phyloP scores from a whole-genome alignment of 257 asterid genomes.

The Euphrasia confusa region DNA sequence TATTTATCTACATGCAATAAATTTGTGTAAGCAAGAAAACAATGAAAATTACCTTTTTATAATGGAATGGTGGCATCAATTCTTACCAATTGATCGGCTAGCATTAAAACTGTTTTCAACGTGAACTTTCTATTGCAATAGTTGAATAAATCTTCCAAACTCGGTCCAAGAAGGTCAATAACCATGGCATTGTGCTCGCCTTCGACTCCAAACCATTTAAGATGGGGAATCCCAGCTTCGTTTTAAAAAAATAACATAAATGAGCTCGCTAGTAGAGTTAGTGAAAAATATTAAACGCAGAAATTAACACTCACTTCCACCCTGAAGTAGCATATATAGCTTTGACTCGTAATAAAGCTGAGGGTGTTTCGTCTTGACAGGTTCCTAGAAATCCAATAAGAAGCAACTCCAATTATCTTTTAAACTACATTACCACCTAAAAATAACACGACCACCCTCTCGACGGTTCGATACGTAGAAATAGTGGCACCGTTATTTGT shows the following conservation, averaged over 20 bases:
- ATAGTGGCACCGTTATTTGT: too few relatives aligned
- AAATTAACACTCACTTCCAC: conserved; percentile 65
- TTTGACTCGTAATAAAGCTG: conserved; percentile 93
- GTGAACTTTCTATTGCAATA: conserved; percentile 75
- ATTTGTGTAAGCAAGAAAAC: conserved; percentile 9
- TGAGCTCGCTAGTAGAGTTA: conserved; percentile 7
- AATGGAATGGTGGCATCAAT: conserved; percentile 15
- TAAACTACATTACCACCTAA: background rate
- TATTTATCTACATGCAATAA: conserved; percentile 44
- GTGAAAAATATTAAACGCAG: conserved; percentile 9
- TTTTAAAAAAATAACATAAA: conserved; percentile 15
- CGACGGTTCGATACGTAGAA: too few relatives aligned
- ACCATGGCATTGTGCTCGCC: conserved; percentile 86
- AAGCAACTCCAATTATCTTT: background rate
- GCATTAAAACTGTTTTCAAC: conserved; percentile 79
- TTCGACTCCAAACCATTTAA: conserved; percentile 88
- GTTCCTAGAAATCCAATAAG: conserved; percentile 43
- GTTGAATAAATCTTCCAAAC: conserved; percentile 81
- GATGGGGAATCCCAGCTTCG: conserved; percentile 84
- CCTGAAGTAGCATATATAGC: conserved; percentile 84
- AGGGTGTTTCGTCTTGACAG: conserved; percentile 84
- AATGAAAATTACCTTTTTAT: background rate
- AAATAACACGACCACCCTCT: background rate
- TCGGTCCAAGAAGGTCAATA: conserved; percentile 88
- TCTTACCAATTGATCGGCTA: conserved; percentile 85